These are phyloP conservation scores for Beauveria scarabaeidicola DNA, from an alignment of 2,329 filamentous ascomycete species.

Conservation along the genomic window DNA sequence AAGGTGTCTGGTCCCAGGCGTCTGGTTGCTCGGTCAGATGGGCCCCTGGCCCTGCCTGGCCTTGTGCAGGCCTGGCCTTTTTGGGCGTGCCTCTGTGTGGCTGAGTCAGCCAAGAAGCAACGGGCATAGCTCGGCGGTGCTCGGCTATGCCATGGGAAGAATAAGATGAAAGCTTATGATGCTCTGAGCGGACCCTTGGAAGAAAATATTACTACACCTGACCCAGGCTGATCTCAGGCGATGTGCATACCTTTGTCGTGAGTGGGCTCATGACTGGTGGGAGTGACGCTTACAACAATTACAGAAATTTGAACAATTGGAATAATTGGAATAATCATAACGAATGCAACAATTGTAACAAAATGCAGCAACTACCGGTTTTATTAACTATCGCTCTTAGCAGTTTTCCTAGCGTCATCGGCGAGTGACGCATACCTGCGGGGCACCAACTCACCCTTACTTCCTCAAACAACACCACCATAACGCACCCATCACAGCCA, in stretches of 20 bases:
- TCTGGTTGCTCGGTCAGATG: slow-evolving; percentile 6
- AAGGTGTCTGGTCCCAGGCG: not conserved
- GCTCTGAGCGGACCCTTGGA: not conserved
- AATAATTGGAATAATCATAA: too few relatives aligned
- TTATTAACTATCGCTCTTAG: too few relatives aligned
- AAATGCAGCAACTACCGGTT: too few relatives aligned
- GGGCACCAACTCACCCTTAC: not conserved
- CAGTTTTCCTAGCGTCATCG: not conserved
- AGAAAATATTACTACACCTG: not conserved
- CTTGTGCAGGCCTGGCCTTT: not conserved
- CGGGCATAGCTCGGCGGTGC: slow-evolving; percentile 9
- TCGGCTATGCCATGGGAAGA: not conserved
- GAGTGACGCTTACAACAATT: not conserved
- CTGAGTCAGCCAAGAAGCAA: not conserved
- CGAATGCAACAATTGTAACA: too few relatives aligned
- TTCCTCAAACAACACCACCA: not conserved
- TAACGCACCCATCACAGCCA: not conserved
- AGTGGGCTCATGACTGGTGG: not conserved
- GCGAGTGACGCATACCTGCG: slow-evolving; percentile 8
- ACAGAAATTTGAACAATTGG: too few relatives aligned
- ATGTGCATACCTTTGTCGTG: not conserved
- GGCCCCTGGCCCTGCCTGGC: not conserved
- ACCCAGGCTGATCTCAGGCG: not conserved
- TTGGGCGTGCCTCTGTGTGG: not conserved
- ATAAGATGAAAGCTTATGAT: not conserved